Conservation (phyloP, 371 early-diverging fungal genomes). For the Rhizomucor pusillus region DNA sequence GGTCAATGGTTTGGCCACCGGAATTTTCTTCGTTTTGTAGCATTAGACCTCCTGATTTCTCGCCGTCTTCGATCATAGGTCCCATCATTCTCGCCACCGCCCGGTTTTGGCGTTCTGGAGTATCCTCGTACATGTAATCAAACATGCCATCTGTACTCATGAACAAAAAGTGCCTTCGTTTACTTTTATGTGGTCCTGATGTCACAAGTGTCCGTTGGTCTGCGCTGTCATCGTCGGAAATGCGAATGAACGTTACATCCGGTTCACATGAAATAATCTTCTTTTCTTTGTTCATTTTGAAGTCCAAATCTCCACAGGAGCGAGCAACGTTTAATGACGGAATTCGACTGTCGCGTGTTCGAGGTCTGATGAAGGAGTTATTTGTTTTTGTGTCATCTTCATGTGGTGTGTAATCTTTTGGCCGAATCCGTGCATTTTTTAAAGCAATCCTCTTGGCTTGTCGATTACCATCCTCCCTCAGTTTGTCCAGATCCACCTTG, state of each 20-base stretch:
- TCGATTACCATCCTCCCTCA: conserved; percentile 45
- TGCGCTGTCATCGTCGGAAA: conserved; percentile 25
- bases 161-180: conserved; percentile 44
- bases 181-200: conserved; percentile 24
- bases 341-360: conserved; percentile 39
- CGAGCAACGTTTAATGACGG: conserved; percentile 63
- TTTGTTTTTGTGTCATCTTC: conserved; percentile 20
- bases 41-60: conserved; percentile 35
- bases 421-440: conserved; percentile 61
- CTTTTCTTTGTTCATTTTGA: conserved; percentile 54
- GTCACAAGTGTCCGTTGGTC: conserved; percentile 6
- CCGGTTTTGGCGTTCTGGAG: conserved; percentile 46
- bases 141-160: conserved; percentile 52
- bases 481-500: conserved; percentile 51
- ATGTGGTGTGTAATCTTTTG: conserved; percentile 21
- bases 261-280: conserved; percentile 60
- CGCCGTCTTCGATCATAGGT: conserved; percentile 51
- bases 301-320: conserved; percentile 64
- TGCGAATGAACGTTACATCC: conserved; percentile 57
- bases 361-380: conserved; percentile 13
- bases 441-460: conserved; percentile 54
- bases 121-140: conserved; percentile 55
- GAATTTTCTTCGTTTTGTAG: conserved; percentile 35
- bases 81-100: conserved; percentile 44
- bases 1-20: conserved; percentile 31